Conservation (phyloP, 2,329 filamentous ascomycete species). For the Xylariaceae sp. region DNA sequence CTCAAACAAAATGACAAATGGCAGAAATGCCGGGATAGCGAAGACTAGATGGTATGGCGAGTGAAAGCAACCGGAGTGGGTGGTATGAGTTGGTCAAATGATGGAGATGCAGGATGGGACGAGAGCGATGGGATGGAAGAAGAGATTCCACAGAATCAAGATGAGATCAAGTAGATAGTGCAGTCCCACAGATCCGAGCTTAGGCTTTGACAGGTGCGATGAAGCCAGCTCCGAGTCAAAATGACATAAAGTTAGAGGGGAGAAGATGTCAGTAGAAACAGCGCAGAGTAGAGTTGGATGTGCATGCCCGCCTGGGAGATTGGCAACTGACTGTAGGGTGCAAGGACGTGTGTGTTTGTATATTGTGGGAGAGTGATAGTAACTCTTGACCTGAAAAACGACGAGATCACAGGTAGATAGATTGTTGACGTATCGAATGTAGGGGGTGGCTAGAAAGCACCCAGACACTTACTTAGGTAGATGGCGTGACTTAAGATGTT, state of each 20-base stretch:
- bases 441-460: neutral
- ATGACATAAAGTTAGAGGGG: conserved; percentile 6
- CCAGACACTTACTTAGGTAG: conserved; percentile 17
- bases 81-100: conserved; percentile 21
- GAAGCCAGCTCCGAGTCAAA: conserved; percentile 20
- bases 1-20: conserved; percentile 38
- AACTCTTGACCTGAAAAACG: neutral
- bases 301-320: conserved; percentile 3
- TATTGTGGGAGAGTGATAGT: conserved; percentile 12
- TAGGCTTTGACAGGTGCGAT: conserved; percentile 9
- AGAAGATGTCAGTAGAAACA: conserved; percentile 20
- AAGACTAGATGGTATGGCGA: conserved; percentile 38
- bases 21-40: conserved; percentile 40
- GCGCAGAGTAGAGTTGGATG: neutral
- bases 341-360: neutral
- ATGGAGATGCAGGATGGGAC: conserved; percentile 14
- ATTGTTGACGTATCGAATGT: conserved; percentile 13
- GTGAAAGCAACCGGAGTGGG: conserved; percentile 24
- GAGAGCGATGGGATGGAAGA: conserved; percentile 9
- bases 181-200: conserved; percentile 18
- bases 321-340: neutral
- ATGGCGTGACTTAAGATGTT: conserved; percentile 11
- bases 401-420: conserved; percentile 22
- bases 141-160: conserved; percentile 9
- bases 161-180: conserved; percentile 16